Evolutionary conservation across 129 eudicot genomes (phyloP).

Genomic region (Flaveria sonorensis): DNA sequence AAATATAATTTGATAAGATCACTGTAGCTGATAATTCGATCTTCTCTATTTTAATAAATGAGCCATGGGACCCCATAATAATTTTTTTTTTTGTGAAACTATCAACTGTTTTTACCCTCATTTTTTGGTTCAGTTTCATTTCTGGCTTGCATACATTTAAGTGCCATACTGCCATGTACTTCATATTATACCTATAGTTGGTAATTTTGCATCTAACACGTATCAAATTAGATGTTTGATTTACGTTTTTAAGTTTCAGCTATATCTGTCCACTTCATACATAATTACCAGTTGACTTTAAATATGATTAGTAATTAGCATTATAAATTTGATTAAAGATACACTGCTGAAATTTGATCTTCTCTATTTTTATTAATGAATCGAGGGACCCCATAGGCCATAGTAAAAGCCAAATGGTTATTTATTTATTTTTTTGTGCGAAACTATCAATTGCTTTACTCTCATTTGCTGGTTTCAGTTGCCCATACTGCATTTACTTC

Average conservation of each 20-base stretch:
- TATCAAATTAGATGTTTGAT: neutral
- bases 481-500: neutral
- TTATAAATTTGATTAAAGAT: neutral
- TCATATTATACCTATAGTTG: neutral
- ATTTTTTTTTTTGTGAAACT: neutral
- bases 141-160: neutral
- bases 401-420: neutral
- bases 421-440: neutral
- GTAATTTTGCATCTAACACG: too few relatives aligned
- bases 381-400: neutral
- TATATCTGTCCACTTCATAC: neutral
- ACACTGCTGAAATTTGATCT: neutral
- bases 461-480: neutral
- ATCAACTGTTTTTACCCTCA: neutral
- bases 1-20: neutral
- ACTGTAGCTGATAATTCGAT: neutral
- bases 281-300: neutral
- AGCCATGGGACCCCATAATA: slow-evolving; percentile 1
- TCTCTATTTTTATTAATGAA: neutral
- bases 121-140: neutral
- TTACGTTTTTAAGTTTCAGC: neutral
- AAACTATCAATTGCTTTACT: neutral
- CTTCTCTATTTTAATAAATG: neutral
- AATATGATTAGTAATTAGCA: neutral
- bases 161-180: neutral